Conservation (phyloP, 768 basidiomycete species). For the Kwoniella europaea region DNA sequence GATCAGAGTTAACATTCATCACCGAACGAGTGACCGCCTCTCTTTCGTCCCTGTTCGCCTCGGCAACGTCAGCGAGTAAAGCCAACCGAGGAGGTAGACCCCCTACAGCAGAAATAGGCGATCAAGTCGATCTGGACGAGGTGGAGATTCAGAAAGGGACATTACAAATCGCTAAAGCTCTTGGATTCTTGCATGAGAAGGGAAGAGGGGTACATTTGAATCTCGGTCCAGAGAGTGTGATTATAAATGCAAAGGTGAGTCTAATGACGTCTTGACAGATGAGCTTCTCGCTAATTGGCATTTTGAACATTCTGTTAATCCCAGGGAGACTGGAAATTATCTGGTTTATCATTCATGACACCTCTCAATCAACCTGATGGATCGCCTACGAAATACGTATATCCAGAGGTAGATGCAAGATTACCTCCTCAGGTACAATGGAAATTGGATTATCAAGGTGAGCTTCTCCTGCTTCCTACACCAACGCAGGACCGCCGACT, state of each 20-base stretch:
- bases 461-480: constrained; percentile 35
- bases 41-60: constrained; percentile 61
- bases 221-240: constrained; percentile 79
- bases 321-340: constrained; percentile 99
- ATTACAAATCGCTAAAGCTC: constrained; percentile 69
- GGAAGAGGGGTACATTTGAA: constrained; percentile 92
- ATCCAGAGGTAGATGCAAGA: constrained; percentile 82
- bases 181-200: constrained; percentile 84
- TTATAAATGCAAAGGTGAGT: constrained; percentile 84
- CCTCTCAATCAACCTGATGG: constrained; percentile 73
- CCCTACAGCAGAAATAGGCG: constrained; percentile 60
- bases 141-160: constrained; percentile 99
- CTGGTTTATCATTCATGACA: constrained; percentile 85
- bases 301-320: too few species aligned
- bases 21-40: constrained; percentile 88
- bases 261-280: too few species aligned
- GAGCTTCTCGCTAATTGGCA: too few species aligned
- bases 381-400: constrained; percentile 80
- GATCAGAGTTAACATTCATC: constrained; percentile 86
- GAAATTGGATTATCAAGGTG: constrained; percentile 93
- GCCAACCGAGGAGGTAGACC: constrained; percentile 24
- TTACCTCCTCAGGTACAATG: constrained; percentile 82
- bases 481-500: background rate
- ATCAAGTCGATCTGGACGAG: constrained; percentile 80
- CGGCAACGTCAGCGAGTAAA: constrained; percentile 11